Percentiles rank a stretch among this genome's conserved stretches.
Evolutionary conservation across 495 filamentous ascomycete genomes (phyloP).

Genomic region (Podospora fimiseda): DNA sequence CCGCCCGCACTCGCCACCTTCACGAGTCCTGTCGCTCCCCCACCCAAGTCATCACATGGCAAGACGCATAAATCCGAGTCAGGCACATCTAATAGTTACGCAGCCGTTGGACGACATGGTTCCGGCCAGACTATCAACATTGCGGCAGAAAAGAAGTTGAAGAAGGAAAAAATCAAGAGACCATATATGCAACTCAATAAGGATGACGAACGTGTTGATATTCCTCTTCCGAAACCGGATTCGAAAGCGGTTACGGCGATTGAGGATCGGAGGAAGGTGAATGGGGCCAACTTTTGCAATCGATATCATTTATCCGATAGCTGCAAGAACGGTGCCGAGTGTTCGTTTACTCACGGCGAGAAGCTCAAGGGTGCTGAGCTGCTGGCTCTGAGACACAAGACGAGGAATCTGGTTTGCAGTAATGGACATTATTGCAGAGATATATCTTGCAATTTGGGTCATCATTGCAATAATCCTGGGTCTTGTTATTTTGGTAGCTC

Average conservation of each 20-base stretch:
- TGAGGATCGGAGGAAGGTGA: slow-evolving; percentile 18
- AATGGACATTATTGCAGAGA: slow-evolving; percentile 20
- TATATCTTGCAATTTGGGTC: slow-evolving; percentile 27
- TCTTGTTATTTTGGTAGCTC: slow-evolving; percentile 17
- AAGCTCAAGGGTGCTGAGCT: slow-evolving; percentile 21
- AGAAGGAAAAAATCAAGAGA: slow-evolving; percentile 4
- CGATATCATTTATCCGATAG: slow-evolving; percentile 23
- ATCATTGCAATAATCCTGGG: slow-evolving; percentile 25
- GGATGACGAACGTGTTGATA: slow-evolving; percentile 29
- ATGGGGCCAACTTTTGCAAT: slow-evolving; percentile 31
- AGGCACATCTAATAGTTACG: slow-evolving; percentile 12
- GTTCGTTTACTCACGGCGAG: slow-evolving; percentile 29
- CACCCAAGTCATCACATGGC: neutral
- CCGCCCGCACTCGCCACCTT: neutral
- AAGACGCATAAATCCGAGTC: neutral
- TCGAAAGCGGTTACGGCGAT: slow-evolving; percentile 13
- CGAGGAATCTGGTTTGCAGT: slow-evolving; percentile 23
- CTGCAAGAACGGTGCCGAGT: slow-evolving; percentile 23
- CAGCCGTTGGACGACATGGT: slow-evolving; percentile 12
- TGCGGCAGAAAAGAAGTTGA: slow-evolving; percentile 14
- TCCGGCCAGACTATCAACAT: slow-evolving; percentile 19
- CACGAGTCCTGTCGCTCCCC: neutral
- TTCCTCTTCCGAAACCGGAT: slow-evolving; percentile 21
- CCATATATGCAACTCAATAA: slow-evolving; percentile 27
- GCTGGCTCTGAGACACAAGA: slow-evolving; percentile 18